Conservation (phyloP, 768 basidiomycete genomes). For the Boletales sp. region DNA sequence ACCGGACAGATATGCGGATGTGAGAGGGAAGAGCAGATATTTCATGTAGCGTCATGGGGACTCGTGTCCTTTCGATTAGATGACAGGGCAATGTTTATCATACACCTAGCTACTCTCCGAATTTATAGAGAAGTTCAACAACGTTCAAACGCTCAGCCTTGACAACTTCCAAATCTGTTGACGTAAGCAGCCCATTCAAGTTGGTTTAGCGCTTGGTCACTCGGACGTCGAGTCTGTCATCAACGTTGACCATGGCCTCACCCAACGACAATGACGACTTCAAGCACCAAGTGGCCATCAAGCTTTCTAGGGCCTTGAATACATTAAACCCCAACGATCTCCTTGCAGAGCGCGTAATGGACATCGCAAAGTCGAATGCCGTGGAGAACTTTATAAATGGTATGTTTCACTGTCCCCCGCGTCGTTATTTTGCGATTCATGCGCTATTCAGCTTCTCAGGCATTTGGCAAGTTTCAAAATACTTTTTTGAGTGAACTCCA, state of each 20-base stretch:
- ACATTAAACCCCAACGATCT: constrained; percentile 79
- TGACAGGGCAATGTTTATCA: neutral
- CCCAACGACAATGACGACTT: constrained; percentile 38
- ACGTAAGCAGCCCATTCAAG: neutral
- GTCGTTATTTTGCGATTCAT: neutral
- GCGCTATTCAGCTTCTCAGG: constrained; percentile 54
- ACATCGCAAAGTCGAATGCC: constrained; percentile 71
- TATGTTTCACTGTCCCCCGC: constrained; percentile 26
- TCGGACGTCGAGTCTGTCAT: neutral
- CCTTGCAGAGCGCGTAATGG: constrained; percentile 73
- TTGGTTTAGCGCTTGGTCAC: neutral
- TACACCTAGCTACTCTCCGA: neutral
- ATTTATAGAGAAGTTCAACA: too few species aligned
- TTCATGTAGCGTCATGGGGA: constrained; percentile 12
- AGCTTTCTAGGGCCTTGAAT: constrained; percentile 79
- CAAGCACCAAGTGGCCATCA: constrained; percentile 67
- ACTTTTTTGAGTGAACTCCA: constrained; percentile 76
- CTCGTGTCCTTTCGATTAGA: neutral
- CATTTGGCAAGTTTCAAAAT: constrained; percentile 85
- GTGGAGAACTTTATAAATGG: constrained; percentile 66
- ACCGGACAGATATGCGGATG: constrained; percentile 27
- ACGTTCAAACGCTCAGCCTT: too few species aligned
- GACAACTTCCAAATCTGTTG: neutral
- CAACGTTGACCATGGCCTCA: neutral
- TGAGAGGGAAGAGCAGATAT: constrained; percentile 29